Conservation (phyloP, 805 yeast genomes). For the Candida maesae region DNA sequence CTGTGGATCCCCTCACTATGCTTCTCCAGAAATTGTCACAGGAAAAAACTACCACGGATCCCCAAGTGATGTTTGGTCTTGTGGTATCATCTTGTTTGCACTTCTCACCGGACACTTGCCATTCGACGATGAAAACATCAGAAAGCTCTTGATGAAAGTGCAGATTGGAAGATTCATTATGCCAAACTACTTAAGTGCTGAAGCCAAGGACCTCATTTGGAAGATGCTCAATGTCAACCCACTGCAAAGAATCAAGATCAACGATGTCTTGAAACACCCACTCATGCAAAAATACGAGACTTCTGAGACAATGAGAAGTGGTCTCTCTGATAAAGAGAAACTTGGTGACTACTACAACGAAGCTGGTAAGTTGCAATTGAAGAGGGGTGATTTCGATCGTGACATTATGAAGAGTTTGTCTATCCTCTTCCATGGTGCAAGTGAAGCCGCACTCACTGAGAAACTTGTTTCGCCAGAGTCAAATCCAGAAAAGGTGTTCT, state of each 20-base stretch:
- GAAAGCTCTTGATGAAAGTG: conserved; percentile 82
- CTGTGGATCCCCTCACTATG: conserved; percentile 98
- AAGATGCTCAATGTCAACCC: conserved; percentile 85
- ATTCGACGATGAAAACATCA: conserved; percentile 92
- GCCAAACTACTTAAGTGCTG: conserved; percentile 74
- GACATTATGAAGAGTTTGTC: conserved; percentile 74
- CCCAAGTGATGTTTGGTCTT: conserved; percentile 97
- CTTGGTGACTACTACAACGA: conserved; percentile 34
- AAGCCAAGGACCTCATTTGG: conserved; percentile 82
- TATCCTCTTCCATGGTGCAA: conserved; percentile 79
- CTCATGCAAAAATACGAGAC: conserved; percentile 68
- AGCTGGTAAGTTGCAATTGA: conserved; percentile 36
- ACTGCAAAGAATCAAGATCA: conserved; percentile 68
- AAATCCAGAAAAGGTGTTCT: conserved; percentile 77
- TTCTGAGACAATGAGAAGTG: conserved; percentile 30
- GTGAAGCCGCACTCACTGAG: conserved; percentile 45
- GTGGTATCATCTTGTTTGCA: conserved; percentile 94
- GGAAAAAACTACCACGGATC: conserved; percentile 96
- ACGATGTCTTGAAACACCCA: conserved; percentile 77
- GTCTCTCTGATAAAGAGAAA: conserved; percentile 28
- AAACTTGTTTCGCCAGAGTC: conserved; percentile 53
- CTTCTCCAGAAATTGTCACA: conserved; percentile 96
- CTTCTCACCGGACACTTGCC: conserved; percentile 92
- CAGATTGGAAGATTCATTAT: conserved; percentile 84
- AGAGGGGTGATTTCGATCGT: conserved; percentile 48